Evolutionary conservation across 305 asterid genomes (phyloP), one percentile per base, ranked within the genome.

Genomic region (Caryopteris hybrid): DNA sequence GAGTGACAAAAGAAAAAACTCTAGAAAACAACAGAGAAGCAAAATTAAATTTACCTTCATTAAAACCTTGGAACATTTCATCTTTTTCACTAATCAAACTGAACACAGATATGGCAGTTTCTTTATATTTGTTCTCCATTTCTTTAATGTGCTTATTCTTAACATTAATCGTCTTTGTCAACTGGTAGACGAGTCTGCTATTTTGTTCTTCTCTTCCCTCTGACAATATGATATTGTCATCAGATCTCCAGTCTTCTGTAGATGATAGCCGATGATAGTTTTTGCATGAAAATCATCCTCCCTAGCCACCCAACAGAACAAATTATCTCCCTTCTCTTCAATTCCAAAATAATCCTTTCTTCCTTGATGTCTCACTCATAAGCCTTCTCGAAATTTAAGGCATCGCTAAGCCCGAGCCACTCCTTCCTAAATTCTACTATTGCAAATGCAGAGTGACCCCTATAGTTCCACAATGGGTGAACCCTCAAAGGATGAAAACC

Each of bases 401-500:
- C 95, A 73, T 88, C 80, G 21, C 51, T 66, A 8, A 88, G 79
- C 8, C 95, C 92, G 9, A 61, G 51, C 83, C 86, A 82, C 41
- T 72, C 85, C 21, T 56, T 66, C 6, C 52, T 70, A 62, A 90
- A 90, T 31, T 87, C 90, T 1, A 90, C 81, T 1, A 84, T 7
- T 0, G 92, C 88, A 53, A 61, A 83, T 9, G 87, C 92, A 1
- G 88, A 65, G 74, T 78, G 85, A 13, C 92, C 92, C 68, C 11
- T 51, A 41, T 3, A 45, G 52, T 77, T 76, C 93, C 93, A 86
- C 64, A 88, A 22, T 0, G 88, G 84, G 9, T 52, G 75, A 53
- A 88, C 88, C 42, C 72, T 79, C 45, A 63, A 23, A 2, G 95
- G 90, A 36, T 76, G 86, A 53, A 81, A 84, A 6, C 92, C 88